phyloP scores from a whole-genome alignment of 306 rosid genomes.

The Rosa rugosa region DNA sequence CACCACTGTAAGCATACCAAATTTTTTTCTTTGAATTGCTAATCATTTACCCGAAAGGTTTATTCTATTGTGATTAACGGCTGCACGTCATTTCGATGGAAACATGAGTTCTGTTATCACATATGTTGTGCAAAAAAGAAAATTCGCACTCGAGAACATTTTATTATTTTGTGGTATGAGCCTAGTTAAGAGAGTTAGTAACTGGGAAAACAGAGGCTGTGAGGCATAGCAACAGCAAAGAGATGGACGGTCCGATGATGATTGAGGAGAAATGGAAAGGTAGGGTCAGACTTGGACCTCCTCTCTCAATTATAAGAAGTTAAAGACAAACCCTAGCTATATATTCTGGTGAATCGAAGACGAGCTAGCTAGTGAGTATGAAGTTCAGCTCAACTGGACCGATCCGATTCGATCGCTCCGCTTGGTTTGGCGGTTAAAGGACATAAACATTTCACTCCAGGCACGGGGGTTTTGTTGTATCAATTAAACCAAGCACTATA shows the following conservation, averaged over 20 bases:
- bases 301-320: background rate
- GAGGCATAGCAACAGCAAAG: background rate
- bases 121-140: too few species aligned
- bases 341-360: background rate
- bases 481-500: background rate
- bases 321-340: background rate
- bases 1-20: background rate
- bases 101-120: background rate
- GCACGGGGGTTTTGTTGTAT: background rate
- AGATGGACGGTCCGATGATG: background rate
- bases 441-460: background rate
- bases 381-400: background rate
- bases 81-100: background rate
- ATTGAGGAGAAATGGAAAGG: background rate
- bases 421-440: background rate
- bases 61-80: background rate
- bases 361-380: background rate
- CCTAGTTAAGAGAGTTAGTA: background rate
- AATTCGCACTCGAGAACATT: too few species aligned
- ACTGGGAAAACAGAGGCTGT: slow-evolving; percentile 11
- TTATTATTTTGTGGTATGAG: background rate
- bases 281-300: background rate
- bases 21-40: too few species aligned
- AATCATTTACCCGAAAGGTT: background rate
- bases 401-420: background rate